phyloP scores from a whole-genome alignment of 2,329 filamentous ascomycete genomes.

The Fusarium sp. region DNA sequence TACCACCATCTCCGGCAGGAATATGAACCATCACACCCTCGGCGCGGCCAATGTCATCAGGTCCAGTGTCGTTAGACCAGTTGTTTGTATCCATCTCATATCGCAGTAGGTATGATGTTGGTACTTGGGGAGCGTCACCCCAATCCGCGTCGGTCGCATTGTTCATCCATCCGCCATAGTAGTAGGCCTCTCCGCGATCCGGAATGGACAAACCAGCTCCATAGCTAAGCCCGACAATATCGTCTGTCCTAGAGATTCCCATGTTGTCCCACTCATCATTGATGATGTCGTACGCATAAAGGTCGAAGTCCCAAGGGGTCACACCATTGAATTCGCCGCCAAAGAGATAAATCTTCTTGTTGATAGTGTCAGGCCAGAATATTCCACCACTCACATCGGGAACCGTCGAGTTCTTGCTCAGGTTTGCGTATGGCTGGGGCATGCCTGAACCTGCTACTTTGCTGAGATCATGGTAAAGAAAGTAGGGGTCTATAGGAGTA shows the following conservation, averaged over 20 bases:
- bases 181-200: constrained; percentile 67
- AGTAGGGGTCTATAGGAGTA: constrained; percentile 33
- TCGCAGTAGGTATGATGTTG: constrained; percentile 64
- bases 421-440: constrained; percentile 66
- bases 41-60: constrained; percentile 64
- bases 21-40: constrained; percentile 71
- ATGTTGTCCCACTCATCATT: constrained; percentile 67
- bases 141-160: constrained; percentile 64
- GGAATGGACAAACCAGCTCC: constrained; percentile 68
- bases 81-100: constrained; percentile 66
- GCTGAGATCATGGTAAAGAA: constrained; percentile 69
- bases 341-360: constrained; percentile 72
- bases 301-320: constrained; percentile 58
- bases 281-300: constrained; percentile 69
- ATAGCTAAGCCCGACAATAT: constrained; percentile 63
- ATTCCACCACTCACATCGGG: constrained; percentile 59
- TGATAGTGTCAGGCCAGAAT: constrained; percentile 70
- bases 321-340: constrained; percentile 68
- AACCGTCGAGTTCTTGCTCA: constrained; percentile 69
- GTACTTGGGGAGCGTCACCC: constrained; percentile 57
- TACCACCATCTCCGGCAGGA: constrained; percentile 68
- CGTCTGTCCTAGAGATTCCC: constrained; percentile 49
- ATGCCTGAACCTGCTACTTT: constrained; percentile 56
- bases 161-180: constrained; percentile 72
- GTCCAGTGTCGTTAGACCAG: constrained; percentile 66